Conservation (phyloP, 495 filamentous ascomycete genomes). For the Melanomma pulvis-pyrius region DNA sequence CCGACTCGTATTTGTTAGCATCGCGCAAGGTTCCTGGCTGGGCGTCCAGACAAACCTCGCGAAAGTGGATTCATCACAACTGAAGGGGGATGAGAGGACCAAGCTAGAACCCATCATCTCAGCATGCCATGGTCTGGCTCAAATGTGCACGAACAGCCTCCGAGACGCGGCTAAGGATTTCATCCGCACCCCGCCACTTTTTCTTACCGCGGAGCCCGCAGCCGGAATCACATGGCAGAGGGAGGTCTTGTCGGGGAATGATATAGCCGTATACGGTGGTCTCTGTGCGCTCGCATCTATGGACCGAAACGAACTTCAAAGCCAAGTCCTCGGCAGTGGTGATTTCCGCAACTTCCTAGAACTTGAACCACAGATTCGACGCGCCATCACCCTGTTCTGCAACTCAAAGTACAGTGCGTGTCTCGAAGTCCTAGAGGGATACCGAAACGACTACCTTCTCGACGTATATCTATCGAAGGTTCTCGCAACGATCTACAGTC, state of each 20-base stretch:
- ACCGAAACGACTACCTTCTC: conserved; percentile 81
- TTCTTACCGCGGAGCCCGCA: conserved; percentile 48
- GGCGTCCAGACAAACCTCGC: conserved; percentile 66
- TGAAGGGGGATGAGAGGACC: conserved; percentile 56
- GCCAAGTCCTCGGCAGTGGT: conserved; percentile 72
- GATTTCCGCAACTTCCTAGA: conserved; percentile 87
- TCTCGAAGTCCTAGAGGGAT: conserved; percentile 76
- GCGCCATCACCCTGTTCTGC: conserved; percentile 84
- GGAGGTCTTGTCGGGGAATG: conserved; percentile 77
- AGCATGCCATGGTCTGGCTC: conserved; percentile 69
- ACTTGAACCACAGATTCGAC: conserved; percentile 89
- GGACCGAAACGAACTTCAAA: conserved; percentile 74
- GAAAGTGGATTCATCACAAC: conserved; percentile 62
- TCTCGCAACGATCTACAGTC: conserved; percentile 65
- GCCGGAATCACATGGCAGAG: conserved; percentile 46
- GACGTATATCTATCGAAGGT: conserved; percentile 85
- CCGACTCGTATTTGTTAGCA: conserved; percentile 65
- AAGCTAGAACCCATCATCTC: conserved; percentile 50
- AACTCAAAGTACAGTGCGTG: conserved; percentile 84
- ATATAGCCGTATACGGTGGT: conserved; percentile 89
- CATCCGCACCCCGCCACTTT: conserved; percentile 58
- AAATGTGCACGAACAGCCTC: conserved; percentile 67
- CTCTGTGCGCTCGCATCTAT: conserved; percentile 90
- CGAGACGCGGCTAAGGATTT: conserved; percentile 74
- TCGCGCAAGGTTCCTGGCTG: conserved; percentile 70